Evolutionary conservation across 192 early-diverging fungal genomes (phyloP), one percentile per base, ranked within the genome.

Genomic region (Gigaspora rosea): DNA sequence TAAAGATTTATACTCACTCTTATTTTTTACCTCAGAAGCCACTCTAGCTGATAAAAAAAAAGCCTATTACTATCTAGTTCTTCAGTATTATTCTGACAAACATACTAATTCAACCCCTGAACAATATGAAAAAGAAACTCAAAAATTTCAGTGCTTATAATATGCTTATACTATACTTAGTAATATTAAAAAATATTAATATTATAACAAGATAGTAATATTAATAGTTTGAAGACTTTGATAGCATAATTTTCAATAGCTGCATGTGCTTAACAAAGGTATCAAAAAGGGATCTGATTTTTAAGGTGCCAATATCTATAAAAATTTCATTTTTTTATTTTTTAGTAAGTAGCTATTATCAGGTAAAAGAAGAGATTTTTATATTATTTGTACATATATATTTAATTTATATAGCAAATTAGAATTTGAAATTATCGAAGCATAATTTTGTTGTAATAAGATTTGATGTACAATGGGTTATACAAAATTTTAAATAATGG

Each of bases 21-120:
- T 76, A 35, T 49, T 9, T 18, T 63, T 76, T 46, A 22, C 50
- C 20, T 11, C 22, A 11, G 48, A 33, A 8, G 75, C 75, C 16
- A 67, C 75, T 27, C 18, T 47, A 0, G 50, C 27, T 16, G 75
- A 76, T 51, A 95, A 98, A 80, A 96, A 95, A 75, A 92, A 90
- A 73, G 95, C 96, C 22, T 98, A 91, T 83, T 88, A 95, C 73
- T 93, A 91, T 83, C 83, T 97, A 65, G 95, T 94, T n/a, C 89
- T 96, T 77, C 82, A 92, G 78, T 94, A 91, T 86, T 93, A 94
- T 75, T 93, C 94, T 15, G 94, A 95, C 70, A 92, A 90, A 71
- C 92, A 92, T 48, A 79, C 78, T 15, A 89, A 90, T 32, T 91
- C 92, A 50, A 81, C 91, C 75, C 78, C 83, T 13, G 87, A 91